Conservation (phyloP, 495 filamentous ascomycete species). For the Penicillium subrubescens region DNA sequence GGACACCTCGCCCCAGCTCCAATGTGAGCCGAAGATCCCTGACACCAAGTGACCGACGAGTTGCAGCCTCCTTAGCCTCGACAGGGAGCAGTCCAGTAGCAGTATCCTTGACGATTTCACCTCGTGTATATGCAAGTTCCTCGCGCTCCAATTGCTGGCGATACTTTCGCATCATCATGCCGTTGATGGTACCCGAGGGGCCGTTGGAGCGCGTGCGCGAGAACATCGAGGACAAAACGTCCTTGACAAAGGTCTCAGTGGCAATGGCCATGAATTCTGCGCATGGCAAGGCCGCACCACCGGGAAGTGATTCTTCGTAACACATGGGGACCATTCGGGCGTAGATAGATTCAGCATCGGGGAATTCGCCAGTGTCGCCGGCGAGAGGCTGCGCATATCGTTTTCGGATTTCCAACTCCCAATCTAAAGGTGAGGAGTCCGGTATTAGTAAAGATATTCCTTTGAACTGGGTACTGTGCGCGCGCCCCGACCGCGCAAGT, state of each 20-base stretch:
- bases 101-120: conserved; percentile 66
- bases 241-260: conserved; percentile 90
- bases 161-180: conserved; percentile 80
- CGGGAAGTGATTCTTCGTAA: conserved; percentile 85
- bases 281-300: conserved; percentile 69
- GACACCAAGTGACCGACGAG: conserved; percentile 69
- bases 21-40: conserved; percentile 77
- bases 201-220: conserved; percentile 78
- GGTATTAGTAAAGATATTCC: conserved; percentile 23
- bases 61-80: conserved; percentile 68
- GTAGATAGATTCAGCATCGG: conserved; percentile 75
- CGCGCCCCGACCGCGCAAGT: conserved; percentile 8
- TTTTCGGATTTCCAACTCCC: conserved; percentile 90
- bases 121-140: conserved; percentile 65
- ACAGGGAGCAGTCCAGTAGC: conserved; percentile 72
- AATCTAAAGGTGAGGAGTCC: conserved; percentile 53
- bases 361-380: conserved; percentile 90
- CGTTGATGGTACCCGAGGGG: conserved; percentile 65
- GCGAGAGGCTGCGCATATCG: conserved; percentile 85
- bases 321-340: conserved; percentile 90
- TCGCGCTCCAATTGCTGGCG: conserved; percentile 70
- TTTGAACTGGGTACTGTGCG: not conserved
- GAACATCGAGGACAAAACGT: conserved; percentile 77
- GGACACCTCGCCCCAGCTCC: conserved; percentile 69
- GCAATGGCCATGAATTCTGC: conserved; percentile 88